Evolutionary conservation across 2,329 filamentous ascomycete genomes (phyloP), one percentile per base, ranked within the genome.

Genomic region (Colletotrichum theobromicola): DNA sequence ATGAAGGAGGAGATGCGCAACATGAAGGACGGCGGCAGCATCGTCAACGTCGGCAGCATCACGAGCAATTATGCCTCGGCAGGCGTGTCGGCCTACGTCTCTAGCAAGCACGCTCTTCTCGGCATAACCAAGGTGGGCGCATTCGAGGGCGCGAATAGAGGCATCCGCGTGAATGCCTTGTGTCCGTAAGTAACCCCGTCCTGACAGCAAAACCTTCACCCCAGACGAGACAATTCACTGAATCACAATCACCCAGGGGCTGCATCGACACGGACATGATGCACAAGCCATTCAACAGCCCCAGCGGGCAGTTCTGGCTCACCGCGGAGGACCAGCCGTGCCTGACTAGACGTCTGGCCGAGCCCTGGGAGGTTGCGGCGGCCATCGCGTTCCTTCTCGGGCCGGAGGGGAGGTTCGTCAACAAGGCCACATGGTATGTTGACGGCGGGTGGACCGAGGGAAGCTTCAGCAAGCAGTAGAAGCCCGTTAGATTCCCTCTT

Each of bases 1-100:
- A 76, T 81, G 60, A 78, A 79, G n/a, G 79, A 76, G 24, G 79
- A 81, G 53, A 79, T 81, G 78, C 79, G 77, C 57, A 69, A 79
- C 60, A 88, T 90, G 76, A 80, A 80, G 24, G 79, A 81, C 1
- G 81, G 82, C 1, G 86, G 86, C 0, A 87, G 86, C 75, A 88
- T 90, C 30, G 85, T 89, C 71, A 89, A 87, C 78, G 86, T 85
- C 10, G 79, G 85, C 18, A 87, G 85, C 70, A 84, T 87, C 15
- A 84, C 85, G 32, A 87, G 87, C 1, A 70, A 86, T 12, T 81
- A 79, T 26, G 87, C 85, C 6, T 82, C 81, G 1, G 79, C 78
- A 10, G 81, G 79, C 18, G 78, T 79, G 69, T 80, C 81, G 13
- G 83, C 83, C 5, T 83, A 83, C 50, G 79, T 79, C 8, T 81